Evolutionary conservation across 192 early-diverging fungal species (phyloP), one percentile per base, ranked within the genome.

Genomic region (Coemansia sp.): DNA sequence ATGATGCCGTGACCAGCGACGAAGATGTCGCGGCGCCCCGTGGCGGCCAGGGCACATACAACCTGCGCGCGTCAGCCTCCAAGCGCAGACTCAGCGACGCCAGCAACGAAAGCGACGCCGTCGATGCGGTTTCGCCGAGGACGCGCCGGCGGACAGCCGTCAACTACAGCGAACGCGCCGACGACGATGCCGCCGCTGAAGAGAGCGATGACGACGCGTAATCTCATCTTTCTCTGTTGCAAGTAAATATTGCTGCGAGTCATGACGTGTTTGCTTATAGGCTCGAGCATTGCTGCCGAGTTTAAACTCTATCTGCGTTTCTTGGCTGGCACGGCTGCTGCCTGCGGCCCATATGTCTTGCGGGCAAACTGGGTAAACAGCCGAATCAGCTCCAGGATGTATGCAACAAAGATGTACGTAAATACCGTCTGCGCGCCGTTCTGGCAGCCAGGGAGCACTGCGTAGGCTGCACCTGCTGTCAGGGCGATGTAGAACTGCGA

Each of bases 351-450:
- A 21, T 94, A 94, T 12, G 88, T 90, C 57, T 78, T 85, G 77
- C 83, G 84, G 15, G 88, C 87, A 83, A 94, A 94, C 57, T 88
- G 83, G 21, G 90, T 86, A 73, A 94, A 94, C 60, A 94, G 84
- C 54, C 84, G 83, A 57, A 87, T 89, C 20, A 94, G 84, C 57
- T 89, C 88, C 20, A 89, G 68, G 20, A 92, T 83, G 64, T 94
- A 93, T 17, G 68, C 81, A 20, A 90, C 78, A 56, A 88, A 90
- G 51, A 89, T 67, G 55, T 71, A 79, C 44, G 89, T 85, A 61
- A 90, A 89, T 57, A 86, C 72, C 56, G 63, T 67, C 51, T 89
- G 83, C 11, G 78, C 75, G 53, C 68, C 65, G 25, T 69, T 85
- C 26, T 69, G 61, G 67, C 88, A 88, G 40, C 69, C 73, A n/a